Evolutionary conservation across 179 eudicot genomes (phyloP).

Genomic region (Camellia oleifera): DNA sequence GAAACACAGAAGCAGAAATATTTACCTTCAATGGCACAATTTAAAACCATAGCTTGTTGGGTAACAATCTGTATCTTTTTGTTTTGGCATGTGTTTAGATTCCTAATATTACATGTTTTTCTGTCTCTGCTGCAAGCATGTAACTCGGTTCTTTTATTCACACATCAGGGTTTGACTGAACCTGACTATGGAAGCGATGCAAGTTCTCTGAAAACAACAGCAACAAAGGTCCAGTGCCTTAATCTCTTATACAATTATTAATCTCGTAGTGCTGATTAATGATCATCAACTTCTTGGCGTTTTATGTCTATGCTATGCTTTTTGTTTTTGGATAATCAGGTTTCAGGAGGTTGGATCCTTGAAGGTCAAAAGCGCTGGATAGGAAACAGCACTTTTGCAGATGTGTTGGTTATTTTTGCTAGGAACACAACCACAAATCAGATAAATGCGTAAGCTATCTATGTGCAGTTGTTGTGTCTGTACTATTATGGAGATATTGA

Average conservation of each 20-base stretch:
- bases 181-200: constrained; percentile 98
- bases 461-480: neutral
- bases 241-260: neutral
- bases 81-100: neutral
- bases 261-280: neutral
- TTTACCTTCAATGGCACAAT: constrained; percentile 77
- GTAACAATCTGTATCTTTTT: constrained; percentile 33
- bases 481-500: neutral
- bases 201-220: constrained; percentile 77
- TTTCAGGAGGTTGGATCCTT: constrained; percentile 94
- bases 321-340: constrained; percentile 38
- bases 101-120: too few relatives aligned
- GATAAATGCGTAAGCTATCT: constrained; percentile 74
- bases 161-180: constrained; percentile 77
- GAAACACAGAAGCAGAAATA: constrained; percentile 82
- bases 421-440: constrained; percentile 73
- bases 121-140: neutral
- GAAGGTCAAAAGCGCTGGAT: constrained; percentile 99
- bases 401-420: constrained; percentile 80
- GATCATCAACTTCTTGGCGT: neutral
- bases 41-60: constrained; percentile 85
- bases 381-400: constrained; percentile 97
- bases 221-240: constrained; percentile 60
- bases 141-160: neutral
- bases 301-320: constrained; percentile 14